These are phyloP conservation scores for Pythium phragmiticola DNA, from an alignment of 352 stramenopile species.

Conservation along the genomic window DNA sequence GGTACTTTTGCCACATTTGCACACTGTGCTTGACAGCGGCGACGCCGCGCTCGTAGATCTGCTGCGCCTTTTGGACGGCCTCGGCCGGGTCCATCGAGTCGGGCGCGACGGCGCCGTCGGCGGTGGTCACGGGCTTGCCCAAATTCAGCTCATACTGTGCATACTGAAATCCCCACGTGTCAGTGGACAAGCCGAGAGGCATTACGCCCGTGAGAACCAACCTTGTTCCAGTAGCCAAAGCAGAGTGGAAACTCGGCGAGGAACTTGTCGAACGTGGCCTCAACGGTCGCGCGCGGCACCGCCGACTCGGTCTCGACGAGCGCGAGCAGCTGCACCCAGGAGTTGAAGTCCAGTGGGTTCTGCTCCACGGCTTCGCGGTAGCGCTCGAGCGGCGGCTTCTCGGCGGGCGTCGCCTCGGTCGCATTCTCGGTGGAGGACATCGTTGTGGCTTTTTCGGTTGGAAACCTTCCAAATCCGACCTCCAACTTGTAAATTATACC, in stretches of 20 bases:
- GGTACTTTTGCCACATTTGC: slow-evolving; percentile 87
- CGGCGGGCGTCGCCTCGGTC: background rate
- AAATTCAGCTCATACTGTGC: slow-evolving; percentile 64
- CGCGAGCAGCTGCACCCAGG: slow-evolving; percentile 71
- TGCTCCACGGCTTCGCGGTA: slow-evolving; percentile 50
- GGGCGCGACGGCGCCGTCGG: slow-evolving; percentile 29
- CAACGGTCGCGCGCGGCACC: slow-evolving; percentile 51
- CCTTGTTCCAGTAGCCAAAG: slow-evolving; percentile 89
- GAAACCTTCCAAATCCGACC: too few relatives aligned
- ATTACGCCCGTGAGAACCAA: slow-evolving; percentile 9
- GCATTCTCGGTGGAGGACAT: slow-evolving; percentile 4
- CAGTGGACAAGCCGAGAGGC: background rate
- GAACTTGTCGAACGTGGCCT: slow-evolving; percentile 70
- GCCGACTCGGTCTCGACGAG: slow-evolving; percentile 63
- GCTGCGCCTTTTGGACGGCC: slow-evolving; percentile 42
- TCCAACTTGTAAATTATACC: background rate
- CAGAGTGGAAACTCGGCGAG: slow-evolving; percentile 75
- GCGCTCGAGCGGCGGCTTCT: slow-evolving; percentile 45
- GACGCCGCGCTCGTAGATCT: slow-evolving; percentile 72
- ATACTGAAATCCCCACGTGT: slow-evolving; percentile 37
- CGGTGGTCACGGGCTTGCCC: slow-evolving; percentile 30
- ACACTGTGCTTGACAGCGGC: slow-evolving; percentile 64
- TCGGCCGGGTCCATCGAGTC: slow-evolving; percentile 43
- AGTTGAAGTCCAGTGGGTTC: slow-evolving; percentile 81
- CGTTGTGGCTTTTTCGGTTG: background rate